A percentile compares a stretch with the other conserved stretches of the same genome.
Evolutionary conservation across 345 rosid species (phyloP).

Genomic region (Populus deltoides): DNA sequence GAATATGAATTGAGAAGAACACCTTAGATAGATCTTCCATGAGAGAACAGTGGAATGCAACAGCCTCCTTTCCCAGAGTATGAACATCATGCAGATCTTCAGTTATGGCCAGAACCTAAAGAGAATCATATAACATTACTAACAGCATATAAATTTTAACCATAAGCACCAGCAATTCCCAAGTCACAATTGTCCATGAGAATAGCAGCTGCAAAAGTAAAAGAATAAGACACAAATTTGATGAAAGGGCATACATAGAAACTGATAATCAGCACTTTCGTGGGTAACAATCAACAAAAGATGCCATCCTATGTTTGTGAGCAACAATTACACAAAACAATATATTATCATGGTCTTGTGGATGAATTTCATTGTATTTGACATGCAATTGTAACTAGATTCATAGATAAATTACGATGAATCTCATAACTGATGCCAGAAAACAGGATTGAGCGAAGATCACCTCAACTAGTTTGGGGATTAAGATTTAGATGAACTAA

Average conservation of each 20-base stretch:
- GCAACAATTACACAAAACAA: neutral
- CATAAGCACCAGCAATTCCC: neutral
- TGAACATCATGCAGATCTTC: slow-evolving; percentile 88
- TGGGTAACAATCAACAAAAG: neutral
- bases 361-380: neutral
- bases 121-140: slow-evolving; percentile 18
- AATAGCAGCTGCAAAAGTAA: neutral
- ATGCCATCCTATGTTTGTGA: neutral
- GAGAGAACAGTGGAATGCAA: slow-evolving; percentile 61
- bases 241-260: neutral
- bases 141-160: slow-evolving; percentile 17
- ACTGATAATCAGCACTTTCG: neutral
- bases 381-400: neutral
- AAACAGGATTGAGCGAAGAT: neutral
- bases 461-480: neutral
- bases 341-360: neutral
- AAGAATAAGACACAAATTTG: neutral
- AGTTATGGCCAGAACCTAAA: slow-evolving; percentile 82
- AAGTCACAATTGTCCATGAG: neutral
- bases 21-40: slow-evolving; percentile 81
- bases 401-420: neutral
- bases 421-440: neutral
- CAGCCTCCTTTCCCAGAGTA: slow-evolving; percentile 85
- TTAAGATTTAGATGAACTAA: neutral
- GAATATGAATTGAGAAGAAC: slow-evolving; percentile 23